Base-by-base conservation (phyloP, 2,329 filamentous ascomycete genomes). In the Penicillium frequentans region DNA sequence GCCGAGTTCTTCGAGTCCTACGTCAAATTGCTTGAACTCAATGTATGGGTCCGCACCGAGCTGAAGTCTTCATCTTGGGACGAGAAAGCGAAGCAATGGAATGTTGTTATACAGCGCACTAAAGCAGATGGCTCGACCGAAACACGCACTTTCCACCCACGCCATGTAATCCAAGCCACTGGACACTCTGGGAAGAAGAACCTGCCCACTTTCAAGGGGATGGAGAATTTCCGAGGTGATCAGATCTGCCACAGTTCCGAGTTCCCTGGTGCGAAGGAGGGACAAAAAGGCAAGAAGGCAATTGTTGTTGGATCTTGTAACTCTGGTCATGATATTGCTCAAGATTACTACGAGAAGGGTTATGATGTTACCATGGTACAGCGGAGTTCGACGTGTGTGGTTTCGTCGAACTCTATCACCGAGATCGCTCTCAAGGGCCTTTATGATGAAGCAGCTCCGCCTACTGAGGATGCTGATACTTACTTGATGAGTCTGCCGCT, bases 281-380 rank as follows among this genome's bases (percentile, higher is more conserved):
- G 78, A 2, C 72, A 77, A 14, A 70, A 77, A 19, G 81, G 81
- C 1, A 87, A 86, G 68, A 86, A 83, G 58, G 87, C 84, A 0
- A 74, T 90, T 1, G 82, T 91, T 0, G 79, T 90, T 0, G 88
- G 88, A 1, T 86, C 84, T 1, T 88, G 87, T 70, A 90, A 89
- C 70, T 88, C 85, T 0, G 85, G 79, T 6, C 86, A 89, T 63
- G 88, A 90, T 60, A 90, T 90, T 54, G 83, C 85, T 0, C 86
- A 89, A 55, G 85, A 90, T 60, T 89, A 82, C 64, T 79, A 83
- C 35, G 86, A 89, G 63, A 84, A 85, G 49, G 88, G 88, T 0
- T 86, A 86, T 59, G 77, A 84, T 3, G 83, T 90, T 1, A 90
- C 88, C 0, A 86, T 91, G 70, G 80, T 91, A 0, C 89, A 91